phyloP scores from a whole-genome alignment of 108 stramenopile species.

The Discostella stelligeroides region DNA sequence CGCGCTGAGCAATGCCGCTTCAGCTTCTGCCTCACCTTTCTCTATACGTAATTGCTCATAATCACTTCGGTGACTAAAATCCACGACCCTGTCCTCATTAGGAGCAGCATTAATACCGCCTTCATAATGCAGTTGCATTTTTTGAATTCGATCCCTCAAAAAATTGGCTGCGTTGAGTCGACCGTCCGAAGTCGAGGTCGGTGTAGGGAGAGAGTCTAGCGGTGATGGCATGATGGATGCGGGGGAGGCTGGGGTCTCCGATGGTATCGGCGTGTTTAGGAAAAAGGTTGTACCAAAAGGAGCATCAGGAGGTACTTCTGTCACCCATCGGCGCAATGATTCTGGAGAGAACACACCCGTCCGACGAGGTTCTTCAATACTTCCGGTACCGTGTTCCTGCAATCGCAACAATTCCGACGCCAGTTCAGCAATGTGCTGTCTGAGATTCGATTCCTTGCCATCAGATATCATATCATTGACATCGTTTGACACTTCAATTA shows the following conservation, averaged over 20 bases:
- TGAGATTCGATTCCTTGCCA: neutral
- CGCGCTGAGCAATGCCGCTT: constrained; percentile 27
- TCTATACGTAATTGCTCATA: constrained; percentile 23
- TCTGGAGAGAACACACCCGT: constrained; percentile 7
- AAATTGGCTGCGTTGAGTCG: constrained; percentile 30
- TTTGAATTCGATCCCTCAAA: constrained; percentile 23
- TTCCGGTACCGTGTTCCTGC: constrained; percentile 11
- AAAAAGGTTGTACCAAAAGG: too few species aligned
- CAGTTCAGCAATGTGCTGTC: neutral
- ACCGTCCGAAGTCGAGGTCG: constrained; percentile 34
- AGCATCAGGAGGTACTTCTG: neutral
- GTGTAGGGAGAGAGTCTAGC: constrained; percentile 30
- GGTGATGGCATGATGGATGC: neutral
- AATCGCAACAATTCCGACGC: constrained; percentile 14
- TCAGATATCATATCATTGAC: neutral
- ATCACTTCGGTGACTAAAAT: constrained; percentile 10
- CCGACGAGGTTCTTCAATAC: neutral
- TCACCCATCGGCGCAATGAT: constrained; percentile 7
- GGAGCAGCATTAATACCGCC: neutral
- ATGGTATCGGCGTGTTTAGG: too few species aligned
- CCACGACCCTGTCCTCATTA: neutral
- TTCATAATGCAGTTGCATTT: constrained; percentile 23
- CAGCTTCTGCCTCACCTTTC: constrained; percentile 29
- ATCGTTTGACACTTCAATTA: neutral
- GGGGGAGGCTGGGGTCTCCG: neutral